Conservation (phyloP, 768 basidiomycete genomes). For the Lactarius sp. region DNA sequence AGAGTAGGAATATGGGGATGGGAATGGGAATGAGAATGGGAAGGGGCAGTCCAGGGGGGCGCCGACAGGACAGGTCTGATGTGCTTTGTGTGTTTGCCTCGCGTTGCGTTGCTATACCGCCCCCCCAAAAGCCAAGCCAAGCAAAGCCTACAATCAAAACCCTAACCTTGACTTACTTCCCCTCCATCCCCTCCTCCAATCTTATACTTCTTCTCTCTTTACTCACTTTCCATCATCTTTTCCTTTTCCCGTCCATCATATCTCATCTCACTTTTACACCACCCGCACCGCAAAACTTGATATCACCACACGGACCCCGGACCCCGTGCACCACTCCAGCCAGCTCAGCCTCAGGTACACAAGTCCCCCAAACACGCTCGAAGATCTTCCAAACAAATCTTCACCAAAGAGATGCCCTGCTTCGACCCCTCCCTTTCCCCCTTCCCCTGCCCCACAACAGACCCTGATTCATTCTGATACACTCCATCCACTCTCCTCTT, state of each 20-base stretch:
- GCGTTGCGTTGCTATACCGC: not conserved
- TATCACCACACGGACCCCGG: not conserved
- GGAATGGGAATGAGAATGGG: not conserved
- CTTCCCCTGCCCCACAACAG: too few species aligned
- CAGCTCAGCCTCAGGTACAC: not conserved
- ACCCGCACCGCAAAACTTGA: not conserved
- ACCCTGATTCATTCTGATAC: too few species aligned
- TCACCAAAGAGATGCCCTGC: not conserved
- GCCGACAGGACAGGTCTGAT: not conserved
- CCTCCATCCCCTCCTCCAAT: not conserved
- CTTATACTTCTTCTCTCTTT: too few species aligned
- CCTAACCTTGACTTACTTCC: not conserved
- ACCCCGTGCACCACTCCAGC: not conserved
- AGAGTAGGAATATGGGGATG: too few species aligned
- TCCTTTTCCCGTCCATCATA: not conserved
- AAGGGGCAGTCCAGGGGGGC: not conserved
- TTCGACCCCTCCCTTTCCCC: not conserved
- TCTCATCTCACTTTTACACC: conserved; percentile 1
- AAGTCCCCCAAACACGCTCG: not conserved
- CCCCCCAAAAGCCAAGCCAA: too few species aligned
- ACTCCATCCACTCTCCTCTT: too few species aligned
- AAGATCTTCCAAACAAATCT: not conserved
- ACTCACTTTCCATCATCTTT: not conserved
- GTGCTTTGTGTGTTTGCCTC: not conserved
- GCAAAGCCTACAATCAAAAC: too few species aligned